Evolutionary conservation across 2,329 filamentous ascomycete genomes (phyloP).

Genomic region (Hortaea sp.): DNA sequence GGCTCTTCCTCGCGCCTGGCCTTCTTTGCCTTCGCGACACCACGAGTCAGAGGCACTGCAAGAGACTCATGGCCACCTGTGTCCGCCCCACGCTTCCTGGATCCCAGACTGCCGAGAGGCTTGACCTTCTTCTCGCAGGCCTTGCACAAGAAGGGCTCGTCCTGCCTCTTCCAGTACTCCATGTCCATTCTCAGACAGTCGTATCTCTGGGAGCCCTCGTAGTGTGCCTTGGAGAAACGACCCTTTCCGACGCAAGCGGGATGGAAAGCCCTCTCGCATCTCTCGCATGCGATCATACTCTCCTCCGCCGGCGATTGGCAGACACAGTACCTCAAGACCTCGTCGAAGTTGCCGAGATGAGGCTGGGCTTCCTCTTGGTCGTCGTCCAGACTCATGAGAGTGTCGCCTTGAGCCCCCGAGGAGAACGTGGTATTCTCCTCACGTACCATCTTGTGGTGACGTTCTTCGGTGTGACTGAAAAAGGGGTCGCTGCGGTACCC

Average conservation of each 20-base stretch:
- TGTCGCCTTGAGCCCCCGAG: not conserved
- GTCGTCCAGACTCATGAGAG: not conserved
- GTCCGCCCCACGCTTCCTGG: not conserved
- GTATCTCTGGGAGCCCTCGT: not conserved
- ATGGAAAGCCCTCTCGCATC: conserved; percentile 5
- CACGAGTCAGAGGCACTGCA: too few species aligned
- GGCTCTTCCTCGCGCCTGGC: not conserved
- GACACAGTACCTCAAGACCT: conserved; percentile 4
- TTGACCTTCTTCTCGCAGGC: conserved; percentile 1
- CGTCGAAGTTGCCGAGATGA: not conserved
- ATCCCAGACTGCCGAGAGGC: not conserved
- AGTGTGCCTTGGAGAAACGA: not conserved
- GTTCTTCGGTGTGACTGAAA: not conserved
- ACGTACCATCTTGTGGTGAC: not conserved
- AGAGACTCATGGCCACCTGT: not conserved
- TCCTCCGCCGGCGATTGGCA: conserved; percentile 3
- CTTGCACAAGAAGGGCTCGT: conserved; percentile 1
- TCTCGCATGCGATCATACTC: conserved; percentile 3
- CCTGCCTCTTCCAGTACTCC: not conserved
- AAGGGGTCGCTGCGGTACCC: not conserved
- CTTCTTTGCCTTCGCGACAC: not conserved
- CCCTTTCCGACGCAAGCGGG: conserved; percentile 8
- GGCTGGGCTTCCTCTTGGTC: not conserved
- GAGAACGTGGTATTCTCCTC: not conserved
- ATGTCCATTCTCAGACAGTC: not conserved